A percentile compares a stretch with the other conserved stretches of the same genome.
phyloP scores from a whole-genome alignment of 2,329 filamentous ascomycete species.

The Diplodia corticola region DNA sequence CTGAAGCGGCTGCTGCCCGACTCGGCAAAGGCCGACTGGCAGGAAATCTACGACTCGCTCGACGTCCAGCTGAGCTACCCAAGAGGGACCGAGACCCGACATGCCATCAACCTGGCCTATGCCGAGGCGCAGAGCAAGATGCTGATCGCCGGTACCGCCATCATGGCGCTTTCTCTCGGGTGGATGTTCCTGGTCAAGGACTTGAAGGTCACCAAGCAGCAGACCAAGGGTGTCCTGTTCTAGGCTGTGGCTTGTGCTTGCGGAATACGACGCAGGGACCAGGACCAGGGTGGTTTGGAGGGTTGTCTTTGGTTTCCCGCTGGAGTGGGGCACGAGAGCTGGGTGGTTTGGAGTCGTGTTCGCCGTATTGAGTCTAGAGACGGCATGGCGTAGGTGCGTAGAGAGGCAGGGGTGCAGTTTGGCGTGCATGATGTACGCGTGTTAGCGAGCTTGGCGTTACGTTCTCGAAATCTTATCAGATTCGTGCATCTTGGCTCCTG shows the following conservation, averaged over 20 bases:
- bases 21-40: slow-evolving; percentile 39
- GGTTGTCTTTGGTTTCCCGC: too few relatives aligned
- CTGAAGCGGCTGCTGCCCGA: slow-evolving; percentile 51
- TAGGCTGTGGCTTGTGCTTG: slow-evolving; percentile 22
- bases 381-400: not conserved
- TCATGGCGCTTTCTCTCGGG: slow-evolving; percentile 23
- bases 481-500: not conserved
- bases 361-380: too few relatives aligned
- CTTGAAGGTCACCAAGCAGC: slow-evolving; percentile 24
- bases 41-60: slow-evolving; percentile 53
- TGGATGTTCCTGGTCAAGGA: slow-evolving; percentile 27
- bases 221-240: slow-evolving; percentile 26
- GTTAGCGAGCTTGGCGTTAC: not conserved
- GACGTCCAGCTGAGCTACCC: slow-evolving; percentile 56
- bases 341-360: too few relatives aligned
- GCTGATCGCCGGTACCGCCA: slow-evolving; percentile 24
- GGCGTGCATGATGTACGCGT: not conserved
- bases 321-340: too few relatives aligned
- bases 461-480: not conserved
- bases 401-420: not conserved
- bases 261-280: slow-evolving; percentile 17
- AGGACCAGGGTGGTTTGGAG: too few relatives aligned
- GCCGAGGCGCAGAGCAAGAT: slow-evolving; percentile 40
- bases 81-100: slow-evolving; percentile 51
- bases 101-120: slow-evolving; percentile 42